Evolutionary conservation across 2,329 filamentous ascomycete genomes (phyloP).

Genomic region (Ophiostoma sp.): DNA sequence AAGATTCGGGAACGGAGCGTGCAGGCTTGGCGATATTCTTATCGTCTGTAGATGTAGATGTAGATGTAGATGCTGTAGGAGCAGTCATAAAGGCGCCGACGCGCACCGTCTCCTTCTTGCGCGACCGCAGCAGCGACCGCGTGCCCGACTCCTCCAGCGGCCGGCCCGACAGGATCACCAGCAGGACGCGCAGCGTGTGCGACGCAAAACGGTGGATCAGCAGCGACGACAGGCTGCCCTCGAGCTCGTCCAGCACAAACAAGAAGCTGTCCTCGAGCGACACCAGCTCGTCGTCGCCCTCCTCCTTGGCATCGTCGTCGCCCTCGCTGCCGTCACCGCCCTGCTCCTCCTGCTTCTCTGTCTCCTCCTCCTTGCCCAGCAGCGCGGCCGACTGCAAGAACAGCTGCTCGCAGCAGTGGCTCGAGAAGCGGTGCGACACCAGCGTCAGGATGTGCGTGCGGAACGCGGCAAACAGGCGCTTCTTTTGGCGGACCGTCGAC

Average conservation of each 20-base stretch:
- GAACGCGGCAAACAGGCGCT: slow-evolving; percentile 80
- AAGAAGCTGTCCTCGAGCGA: slow-evolving; percentile 84
- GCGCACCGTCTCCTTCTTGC: slow-evolving; percentile 79
- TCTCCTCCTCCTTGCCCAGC: slow-evolving; percentile 40
- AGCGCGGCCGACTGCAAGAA: slow-evolving; percentile 71
- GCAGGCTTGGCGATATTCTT: background rate
- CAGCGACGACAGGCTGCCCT: slow-evolving; percentile 74
- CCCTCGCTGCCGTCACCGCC: slow-evolving; percentile 36
- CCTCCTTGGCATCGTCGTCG: slow-evolving; percentile 39
- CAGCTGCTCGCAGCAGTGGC: slow-evolving; percentile 92
- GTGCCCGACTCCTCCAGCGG: slow-evolving; percentile 65
- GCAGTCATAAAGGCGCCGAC: slow-evolving; percentile 46
- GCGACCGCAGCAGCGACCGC: slow-evolving; percentile 77
- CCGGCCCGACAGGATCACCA: slow-evolving; percentile 79
- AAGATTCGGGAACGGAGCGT: slow-evolving; percentile 68
- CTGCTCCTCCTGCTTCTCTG: slow-evolving; percentile 39
- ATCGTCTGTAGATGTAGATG: background rate
- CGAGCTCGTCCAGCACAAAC: slow-evolving; percentile 77
- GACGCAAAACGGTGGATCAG: slow-evolving; percentile 87
- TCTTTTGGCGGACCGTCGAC: slow-evolving; percentile 73
- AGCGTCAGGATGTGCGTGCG: slow-evolving; percentile 80
- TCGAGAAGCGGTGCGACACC: slow-evolving; percentile 92
- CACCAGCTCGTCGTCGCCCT: slow-evolving; percentile 46
- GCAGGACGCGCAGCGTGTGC: slow-evolving; percentile 78
- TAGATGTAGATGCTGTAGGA: slow-evolving; percentile 34